Conservation (phyloP, 139 green algal genomes). For the Asterochloris erici region DNA sequence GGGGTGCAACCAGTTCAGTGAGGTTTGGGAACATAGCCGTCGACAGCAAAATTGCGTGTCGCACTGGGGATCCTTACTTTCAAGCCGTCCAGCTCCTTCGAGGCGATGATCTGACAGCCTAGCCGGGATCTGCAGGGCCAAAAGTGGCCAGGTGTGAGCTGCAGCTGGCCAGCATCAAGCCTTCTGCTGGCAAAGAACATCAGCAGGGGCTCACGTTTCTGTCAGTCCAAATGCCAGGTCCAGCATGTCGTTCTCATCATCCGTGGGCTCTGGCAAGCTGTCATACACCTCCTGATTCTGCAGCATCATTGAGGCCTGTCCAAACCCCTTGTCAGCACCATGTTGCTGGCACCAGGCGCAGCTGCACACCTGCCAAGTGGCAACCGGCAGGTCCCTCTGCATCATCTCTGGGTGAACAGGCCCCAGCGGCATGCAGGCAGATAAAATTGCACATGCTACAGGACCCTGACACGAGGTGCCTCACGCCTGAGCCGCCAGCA, state of each 20-base stretch:
- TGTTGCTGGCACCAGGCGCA: no score
- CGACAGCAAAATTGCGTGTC: slow-evolving; percentile 93
- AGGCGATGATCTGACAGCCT: slow-evolving; percentile 91
- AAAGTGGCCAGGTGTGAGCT: not conserved
- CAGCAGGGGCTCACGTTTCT: slow-evolving; percentile 74
- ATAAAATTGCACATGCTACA: no score
- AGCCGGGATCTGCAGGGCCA: slow-evolving; percentile 77
- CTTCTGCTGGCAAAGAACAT: no score
- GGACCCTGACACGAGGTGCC: no score
- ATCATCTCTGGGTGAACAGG: no score
- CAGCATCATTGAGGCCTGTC: not conserved
- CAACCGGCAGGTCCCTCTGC: no score
- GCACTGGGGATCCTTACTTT: slow-evolving; percentile 87
- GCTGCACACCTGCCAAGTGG: no score
- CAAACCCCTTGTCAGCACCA: no score
- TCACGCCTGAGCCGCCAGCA: not conserved
- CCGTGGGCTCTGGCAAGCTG: slow-evolving; percentile 81
- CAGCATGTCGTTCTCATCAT: slow-evolving; percentile 99
- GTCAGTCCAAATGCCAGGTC: slow-evolving; percentile 97
- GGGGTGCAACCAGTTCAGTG: slow-evolving; percentile 39
- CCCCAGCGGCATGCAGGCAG: no score
- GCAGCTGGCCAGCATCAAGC: not conserved
- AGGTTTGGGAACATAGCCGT: slow-evolving; percentile 79
- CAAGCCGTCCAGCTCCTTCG: slow-evolving; percentile 89
- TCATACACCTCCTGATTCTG: slow-evolving; percentile 85